Percentiles rank a stretch among this genome's conserved stretches.
phyloP scores from a whole-genome alignment of 352 stramenopile species.

The Phytophthora sojae region DNA sequence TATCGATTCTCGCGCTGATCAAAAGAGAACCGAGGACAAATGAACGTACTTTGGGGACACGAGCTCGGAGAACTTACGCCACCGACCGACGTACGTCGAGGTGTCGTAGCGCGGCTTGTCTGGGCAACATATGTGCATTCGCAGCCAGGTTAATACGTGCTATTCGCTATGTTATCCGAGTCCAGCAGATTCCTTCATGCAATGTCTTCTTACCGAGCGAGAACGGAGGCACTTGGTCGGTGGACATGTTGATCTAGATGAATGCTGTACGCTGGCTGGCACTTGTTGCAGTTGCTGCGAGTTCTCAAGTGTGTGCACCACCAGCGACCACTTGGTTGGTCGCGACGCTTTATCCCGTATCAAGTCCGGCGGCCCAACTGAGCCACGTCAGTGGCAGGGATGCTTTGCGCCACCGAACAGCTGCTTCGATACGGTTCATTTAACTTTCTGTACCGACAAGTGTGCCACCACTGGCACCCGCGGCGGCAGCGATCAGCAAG shows the following conservation, averaged over 20 bases:
- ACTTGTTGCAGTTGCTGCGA: constrained; percentile 27
- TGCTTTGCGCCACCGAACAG: constrained; percentile 32
- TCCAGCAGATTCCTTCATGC: background rate
- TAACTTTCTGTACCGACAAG: background rate
- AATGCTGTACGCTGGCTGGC: background rate
- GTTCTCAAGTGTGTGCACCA: constrained; percentile 24
- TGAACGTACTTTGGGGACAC: constrained; percentile 68
- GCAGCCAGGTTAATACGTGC: background rate
- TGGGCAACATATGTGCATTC: constrained; percentile 15
- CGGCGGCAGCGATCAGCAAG: background rate
- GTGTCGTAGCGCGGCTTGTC: constrained; percentile 85
- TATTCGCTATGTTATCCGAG: background rate
- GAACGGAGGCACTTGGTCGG: constrained; percentile 45
- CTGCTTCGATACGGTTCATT: constrained; percentile 8
- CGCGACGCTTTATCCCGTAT: constrained; percentile 15
- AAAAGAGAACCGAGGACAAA: background rate
- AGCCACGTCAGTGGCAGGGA: constrained; percentile 31
- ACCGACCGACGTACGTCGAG: constrained; percentile 86
- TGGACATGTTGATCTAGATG: constrained; percentile 16
- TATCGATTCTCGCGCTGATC: background rate
- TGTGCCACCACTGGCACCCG: background rate
- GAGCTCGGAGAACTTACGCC: constrained; percentile 87
- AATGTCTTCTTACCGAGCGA: constrained; percentile 34
- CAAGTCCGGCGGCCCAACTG: constrained; percentile 9
- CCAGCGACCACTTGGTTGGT: constrained; percentile 16